These are phyloP conservation scores for Geosmithia flava DNA, from an alignment of 2,329 filamentous ascomycete species.

Conservation along the genomic window DNA sequence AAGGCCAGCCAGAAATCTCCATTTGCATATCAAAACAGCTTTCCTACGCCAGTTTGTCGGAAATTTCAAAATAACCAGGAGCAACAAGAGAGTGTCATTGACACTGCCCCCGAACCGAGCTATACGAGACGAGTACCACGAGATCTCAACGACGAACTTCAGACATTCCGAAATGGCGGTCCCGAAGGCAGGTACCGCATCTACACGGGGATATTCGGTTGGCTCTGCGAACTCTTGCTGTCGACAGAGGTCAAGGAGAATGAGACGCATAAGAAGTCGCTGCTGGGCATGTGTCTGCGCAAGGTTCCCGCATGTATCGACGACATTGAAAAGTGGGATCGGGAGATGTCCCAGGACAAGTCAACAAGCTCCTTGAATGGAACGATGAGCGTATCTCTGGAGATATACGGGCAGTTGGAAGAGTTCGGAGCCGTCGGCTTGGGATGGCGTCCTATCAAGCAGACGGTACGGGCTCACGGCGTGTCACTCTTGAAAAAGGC, in stretches of 20 bases:
- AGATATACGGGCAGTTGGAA: slow-evolving; percentile 22
- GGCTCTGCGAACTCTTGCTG: slow-evolving; percentile 15
- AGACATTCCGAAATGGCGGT: slow-evolving; percentile 10
- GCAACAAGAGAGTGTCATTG: background rate
- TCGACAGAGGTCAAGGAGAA: slow-evolving; percentile 10
- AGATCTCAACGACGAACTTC: slow-evolving; percentile 9
- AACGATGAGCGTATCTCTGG: slow-evolving; percentile 12
- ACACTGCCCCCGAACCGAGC: background rate
- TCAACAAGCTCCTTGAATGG: background rate
- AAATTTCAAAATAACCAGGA: background rate
- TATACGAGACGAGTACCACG: background rate
- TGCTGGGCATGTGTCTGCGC: slow-evolving; percentile 23
- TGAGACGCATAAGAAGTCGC: slow-evolving; percentile 14
- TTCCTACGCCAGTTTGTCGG: slow-evolving; percentile 16
- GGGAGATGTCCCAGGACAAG: slow-evolving; percentile 2
- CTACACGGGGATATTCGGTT: slow-evolving; percentile 19
- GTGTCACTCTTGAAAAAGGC: slow-evolving; percentile 14
- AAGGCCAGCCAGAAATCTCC: slow-evolving; percentile 13
- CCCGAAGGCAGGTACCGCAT: slow-evolving; percentile 13
- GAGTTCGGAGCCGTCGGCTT: slow-evolving; percentile 11
- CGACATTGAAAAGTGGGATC: slow-evolving; percentile 20
- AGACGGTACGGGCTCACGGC: slow-evolving; percentile 18
- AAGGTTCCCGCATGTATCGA: slow-evolving; percentile 15
- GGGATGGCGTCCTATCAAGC: slow-evolving; percentile 20
- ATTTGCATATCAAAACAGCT: slow-evolving; percentile 10